Evolutionary conservation across 75 land plant species (phyloP).

Genomic region (Ceratopteris richardii): DNA sequence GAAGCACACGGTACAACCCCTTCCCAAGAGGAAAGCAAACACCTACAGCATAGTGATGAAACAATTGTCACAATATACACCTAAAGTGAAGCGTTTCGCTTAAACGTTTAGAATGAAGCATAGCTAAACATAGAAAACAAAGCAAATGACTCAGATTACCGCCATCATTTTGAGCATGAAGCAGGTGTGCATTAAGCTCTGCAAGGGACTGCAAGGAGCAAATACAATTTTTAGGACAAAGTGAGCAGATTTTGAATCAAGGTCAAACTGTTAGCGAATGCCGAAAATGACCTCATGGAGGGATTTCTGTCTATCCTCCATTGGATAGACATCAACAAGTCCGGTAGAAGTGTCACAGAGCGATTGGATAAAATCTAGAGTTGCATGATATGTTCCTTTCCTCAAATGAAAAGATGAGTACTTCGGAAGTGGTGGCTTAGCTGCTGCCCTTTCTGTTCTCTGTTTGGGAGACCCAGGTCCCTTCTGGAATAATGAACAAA

Average conservation of each 20-base stretch:
- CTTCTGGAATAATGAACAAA: constrained; percentile 28
- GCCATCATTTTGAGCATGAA: constrained; percentile 73
- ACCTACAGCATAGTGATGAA: constrained; percentile 52
- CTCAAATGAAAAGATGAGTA: constrained; percentile 59
- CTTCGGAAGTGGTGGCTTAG: constrained; percentile 88
- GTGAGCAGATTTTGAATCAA: no score
- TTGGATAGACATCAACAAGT: constrained; percentile 85
- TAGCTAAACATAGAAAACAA: no score
- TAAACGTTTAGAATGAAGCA: constrained; percentile 1
- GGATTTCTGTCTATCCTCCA: constrained; percentile 88
- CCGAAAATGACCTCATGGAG: constrained; percentile 62
- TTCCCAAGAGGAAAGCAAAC: constrained; percentile 98
- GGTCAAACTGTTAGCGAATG: background rate
- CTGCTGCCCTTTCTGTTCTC: constrained; percentile 39
- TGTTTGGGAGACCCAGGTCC: constrained; percentile 78
- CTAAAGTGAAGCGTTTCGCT: no score
- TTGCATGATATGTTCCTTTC: constrained; percentile 88
- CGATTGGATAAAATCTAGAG: constrained; percentile 87
- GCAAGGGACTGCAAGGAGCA: constrained; percentile 64
- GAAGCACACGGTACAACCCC: constrained; percentile 87
- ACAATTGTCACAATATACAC: background rate
- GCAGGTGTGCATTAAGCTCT: constrained; percentile 73
- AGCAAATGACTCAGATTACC: constrained; percentile 32
- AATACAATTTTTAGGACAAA: background rate
- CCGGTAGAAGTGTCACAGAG: constrained; percentile 95